Conservation (phyloP, 352 stramenopile genomes). For the Pythium aristosporum region DNA sequence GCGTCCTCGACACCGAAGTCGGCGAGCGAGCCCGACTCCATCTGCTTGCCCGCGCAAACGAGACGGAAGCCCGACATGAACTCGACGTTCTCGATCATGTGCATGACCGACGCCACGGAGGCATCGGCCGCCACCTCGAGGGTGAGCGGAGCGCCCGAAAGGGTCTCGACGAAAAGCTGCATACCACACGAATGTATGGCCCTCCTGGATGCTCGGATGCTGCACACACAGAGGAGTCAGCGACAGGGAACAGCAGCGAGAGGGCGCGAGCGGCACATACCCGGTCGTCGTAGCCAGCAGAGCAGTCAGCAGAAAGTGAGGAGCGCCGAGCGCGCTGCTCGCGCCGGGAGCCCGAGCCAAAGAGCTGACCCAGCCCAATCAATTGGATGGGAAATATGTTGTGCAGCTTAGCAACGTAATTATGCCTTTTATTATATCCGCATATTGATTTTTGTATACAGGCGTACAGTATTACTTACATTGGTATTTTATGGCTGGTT, state of each 20-base stretch:
- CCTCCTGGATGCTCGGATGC: conserved; percentile 93
- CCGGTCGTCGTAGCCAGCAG: conserved; percentile 82
- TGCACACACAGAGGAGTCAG: conserved; percentile 20
- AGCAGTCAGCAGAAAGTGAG: conserved; percentile 94
- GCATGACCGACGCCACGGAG: conserved; percentile 91
- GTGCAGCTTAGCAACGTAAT: neutral
- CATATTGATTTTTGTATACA: conserved; percentile 5
- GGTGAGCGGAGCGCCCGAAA: conserved; percentile 80
- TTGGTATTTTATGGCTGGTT: neutral
- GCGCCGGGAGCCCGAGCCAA: neutral
- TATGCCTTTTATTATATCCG: neutral
- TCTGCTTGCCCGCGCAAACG: conserved; percentile 80
- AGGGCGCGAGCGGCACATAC: conserved; percentile 30
- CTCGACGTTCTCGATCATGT: conserved; percentile 94
- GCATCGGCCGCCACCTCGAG: conserved; percentile 80
- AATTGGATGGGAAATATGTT: conserved; percentile 7
- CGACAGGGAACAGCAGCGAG: neutral
- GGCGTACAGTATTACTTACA: neutral
- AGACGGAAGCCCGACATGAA: conserved; percentile 94
- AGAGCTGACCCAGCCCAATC: conserved; percentile 17
- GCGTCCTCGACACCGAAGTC: conserved; percentile 92
- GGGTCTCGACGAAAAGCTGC: conserved; percentile 94
- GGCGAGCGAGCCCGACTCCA: conserved; percentile 84
- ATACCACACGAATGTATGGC: conserved; percentile 85
- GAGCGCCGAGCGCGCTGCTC: neutral